Percentiles rank a stretch among this genome's conserved stretches.
phyloP scores from a whole-genome alignment of 129 eudicot species.

The Centaurea solstitialis region DNA sequence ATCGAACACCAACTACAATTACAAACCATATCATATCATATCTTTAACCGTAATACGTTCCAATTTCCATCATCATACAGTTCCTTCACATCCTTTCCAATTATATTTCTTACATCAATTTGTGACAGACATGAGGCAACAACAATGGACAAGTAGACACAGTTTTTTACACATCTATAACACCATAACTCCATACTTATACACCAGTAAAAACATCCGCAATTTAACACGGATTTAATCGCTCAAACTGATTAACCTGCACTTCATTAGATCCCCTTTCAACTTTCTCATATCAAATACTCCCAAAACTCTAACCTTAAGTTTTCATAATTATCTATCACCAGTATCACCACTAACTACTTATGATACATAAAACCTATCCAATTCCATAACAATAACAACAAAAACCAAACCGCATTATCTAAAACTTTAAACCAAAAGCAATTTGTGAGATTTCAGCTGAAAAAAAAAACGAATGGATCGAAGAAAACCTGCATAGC shows the following conservation, averaged over 20 bases:
- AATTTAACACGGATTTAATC: neutral
- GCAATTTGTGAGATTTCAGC: neutral
- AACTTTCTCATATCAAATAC: conserved; percentile 3
- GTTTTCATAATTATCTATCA: conserved; percentile 3
- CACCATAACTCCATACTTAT: neutral
- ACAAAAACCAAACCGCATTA: neutral
- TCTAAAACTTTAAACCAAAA: neutral
- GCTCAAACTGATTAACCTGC: neutral
- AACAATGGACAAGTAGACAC: neutral
- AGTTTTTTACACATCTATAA: neutral
- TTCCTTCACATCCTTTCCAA: neutral
- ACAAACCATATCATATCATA: neutral
- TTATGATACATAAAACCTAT: neutral
- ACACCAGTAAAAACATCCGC: neutral
- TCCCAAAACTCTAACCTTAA: conserved; percentile 5
- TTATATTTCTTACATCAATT: neutral
- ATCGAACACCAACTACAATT: neutral
- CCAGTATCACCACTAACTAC: neutral
- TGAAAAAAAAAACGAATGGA: neutral
- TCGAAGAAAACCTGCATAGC: conserved; percentile 74
- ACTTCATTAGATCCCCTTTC: conserved; percentile 14
- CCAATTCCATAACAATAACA: neutral
- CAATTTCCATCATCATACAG: neutral
- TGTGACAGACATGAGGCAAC: neutral
- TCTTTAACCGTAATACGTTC: neutral